Evolutionary conservation across 2,329 filamentous ascomycete species (phyloP), one percentile per base, ranked within the genome.

Genomic region (Helminthosporium solani): DNA sequence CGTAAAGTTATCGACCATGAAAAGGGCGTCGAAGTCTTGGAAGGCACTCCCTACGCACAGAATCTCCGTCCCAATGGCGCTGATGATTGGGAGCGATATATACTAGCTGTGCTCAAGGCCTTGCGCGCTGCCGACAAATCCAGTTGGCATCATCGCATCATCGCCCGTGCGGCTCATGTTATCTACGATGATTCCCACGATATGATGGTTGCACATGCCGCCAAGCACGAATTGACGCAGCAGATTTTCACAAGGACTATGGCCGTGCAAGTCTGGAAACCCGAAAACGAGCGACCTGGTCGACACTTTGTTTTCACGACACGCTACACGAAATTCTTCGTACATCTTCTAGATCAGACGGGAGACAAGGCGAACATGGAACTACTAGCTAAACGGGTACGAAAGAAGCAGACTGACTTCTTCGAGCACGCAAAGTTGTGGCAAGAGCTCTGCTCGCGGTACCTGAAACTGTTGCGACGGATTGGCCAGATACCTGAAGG

Each of bases 201-300:
- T 41, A 69, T 77, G n/a, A 59, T 75, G 54, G 75, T 78, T 9
- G 78, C 78, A 4, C 68, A 78, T 12, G 81, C 80, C 25, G 85
- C 87, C 18, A 91, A 90, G 57, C 81, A 85, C 61, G 88, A 92
- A 44, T 81, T 95, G 12, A 91, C 90, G 40, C 79, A 83, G 42
- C 87, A 95, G 33, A 86, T 96, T 43, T 92, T 96, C 56, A 95
- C 91, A 31, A 96, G 96, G 73, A 95, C 90, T 0, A 95, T 95
- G 86, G 86, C 88, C 1, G 85, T 96, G 68, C 92, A 95, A 63
- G 90, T 96, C 3, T 96, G 91, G 91, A 92, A 91, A 58, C 94
- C 91, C 30, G 91, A 96, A 55, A 84, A 88, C 37, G 91, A 96
- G 66, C 77, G 85, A 18, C 78, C 90, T 0, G 91, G 91, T 0